Evolutionary conservation across 2,329 filamentous ascomycete genomes (phyloP), one percentile per base, ranked within the genome.

Genomic region (Colletotrichum lindemuthianum): DNA sequence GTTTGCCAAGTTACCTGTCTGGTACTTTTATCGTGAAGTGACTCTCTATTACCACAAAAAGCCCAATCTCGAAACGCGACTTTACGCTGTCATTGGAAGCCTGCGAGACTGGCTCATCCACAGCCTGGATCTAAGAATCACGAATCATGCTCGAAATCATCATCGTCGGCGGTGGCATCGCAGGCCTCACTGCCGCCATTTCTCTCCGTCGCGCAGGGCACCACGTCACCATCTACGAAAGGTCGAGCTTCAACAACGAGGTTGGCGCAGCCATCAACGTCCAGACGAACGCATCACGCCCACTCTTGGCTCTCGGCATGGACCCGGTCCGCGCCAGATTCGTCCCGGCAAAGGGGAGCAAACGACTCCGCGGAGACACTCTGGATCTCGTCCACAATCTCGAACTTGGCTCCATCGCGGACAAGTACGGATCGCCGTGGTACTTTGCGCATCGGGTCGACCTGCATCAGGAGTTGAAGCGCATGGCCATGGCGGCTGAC

Each of bases 371-470:
- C 10, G 61, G 61, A 2, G 61, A 65, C 11, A 65, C 57, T 34
- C 34, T 65, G 34, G 24, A 55, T 11, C 6, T 54, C 1, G 36
- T 55, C 6, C 67, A 77, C 34, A 65, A 72, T 6, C 56, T 63
- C 6, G 45, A 65, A 1, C 50, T 65, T 2, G 61, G 44, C 2
- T 6, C 51, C 2, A 40, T 65, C 2, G 57, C 39, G 33, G 16
- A 56, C 3, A 45, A 48, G 24, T 61, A 65, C 2, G 61, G 61
- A 3, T 66, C 37, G 15, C 63, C 73, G 2, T 71, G 74, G 66
- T 79, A 75, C 66, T 65, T 65, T 24, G 71, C 74, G 6, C 78
- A 81, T 54, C 72, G 79, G 0, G 78, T 79, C 4, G 79, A 81
- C 58, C 59, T 81, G 58, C 78, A 81, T 58, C 72, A 70, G 36